Evolutionary conservation across 2,329 filamentous ascomycete genomes (phyloP), one percentile per base, ranked within the genome.

Genomic region (Orbilia javanica): DNA sequence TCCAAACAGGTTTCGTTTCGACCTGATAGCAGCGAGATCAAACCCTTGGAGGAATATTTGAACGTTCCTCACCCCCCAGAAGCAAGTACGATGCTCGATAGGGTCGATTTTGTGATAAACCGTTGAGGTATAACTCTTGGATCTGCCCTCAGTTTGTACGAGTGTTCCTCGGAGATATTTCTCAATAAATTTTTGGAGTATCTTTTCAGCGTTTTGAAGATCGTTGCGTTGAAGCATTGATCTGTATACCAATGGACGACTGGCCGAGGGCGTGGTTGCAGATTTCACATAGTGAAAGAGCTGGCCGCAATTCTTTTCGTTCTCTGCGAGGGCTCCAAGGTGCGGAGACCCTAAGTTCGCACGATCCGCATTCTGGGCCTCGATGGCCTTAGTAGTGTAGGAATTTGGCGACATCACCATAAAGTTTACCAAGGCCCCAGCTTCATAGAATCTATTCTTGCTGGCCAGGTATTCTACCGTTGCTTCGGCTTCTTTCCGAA

Each of bases 351-450:
- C 20, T 29, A 62, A 20, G n/a, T 25, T 8, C 2, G 3, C 18
- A 13, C 22, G 25, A 20, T 57, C 11, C 4, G 22, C 2, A 13
- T 42, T 42, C 36, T 31, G 44, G 15, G 22, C 20, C n/a, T 46
- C 6, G 15, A 70, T 46, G 11, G 66, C 34, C 25, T 63, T 70
- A 8, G 66, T 63, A n/a, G 66, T 70, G 27, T 70, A 70, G 46
- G 39, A 62, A 3, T 6, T 18, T 18, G 66, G 39, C 8, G 66
- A 63, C 18, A 29, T 8, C 27, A 11, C 15, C 53, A 70, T 62
- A 2, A 70, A 13, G 18, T 55, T 29, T 0, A 50, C 27, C 7
- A 70, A 29, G 29, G 29, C 42, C 4, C 42, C 36, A 6, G 48
- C 53, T 4, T 71, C 67, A 15, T 34, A 63, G 20, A 52, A 31